Evolutionary conservation across 1,284 basidiomycete genomes (phyloP), one percentile per base, ranked within the genome.

Genomic region (Papiliotrema nemorosa): DNA sequence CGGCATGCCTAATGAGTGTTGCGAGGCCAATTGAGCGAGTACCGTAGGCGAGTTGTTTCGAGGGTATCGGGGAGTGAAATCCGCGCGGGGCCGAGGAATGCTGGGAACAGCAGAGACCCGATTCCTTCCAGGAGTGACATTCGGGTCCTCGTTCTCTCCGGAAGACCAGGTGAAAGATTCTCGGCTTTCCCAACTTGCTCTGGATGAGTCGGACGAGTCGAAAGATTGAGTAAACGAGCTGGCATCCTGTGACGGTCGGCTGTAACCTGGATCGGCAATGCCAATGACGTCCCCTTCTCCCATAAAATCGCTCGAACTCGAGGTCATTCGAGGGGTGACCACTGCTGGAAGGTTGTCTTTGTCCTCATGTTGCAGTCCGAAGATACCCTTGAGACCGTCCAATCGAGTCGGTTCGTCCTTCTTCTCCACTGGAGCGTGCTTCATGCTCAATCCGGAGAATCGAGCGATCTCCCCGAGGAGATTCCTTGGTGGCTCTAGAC

Each of bases 151-250:
- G 31, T 66, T 61, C 47, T 75, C 72, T 31, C 59, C 68, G 3
- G 65, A 68, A 10, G 69, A 72, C 74, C 74, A 75, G 40, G 67
- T 66, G 63, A 75, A 73, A 3, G 67, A 69, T 20, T 58, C 58
- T 25, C 58, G 57, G 21, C 62, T 66, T 48, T 74, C 70, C 72
- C 73, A 75, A 49, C 71, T 73, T 10, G 71, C 69, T 29, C 69
- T 54, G 5, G 62, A 62, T 16, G 52, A 55, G 18, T 62, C 63
- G 29, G 29, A 31, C 14, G 62, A 66, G 9, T 57, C 57, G 35
- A 70, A 66, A 2, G 61, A 60, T 37, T 67, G 60, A 4, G 67
- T 70, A 54, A 71, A 70, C n/a, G 66, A 66, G 50, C 65, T 68
- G 1, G 60, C 63, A 36, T 58, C 63, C 22, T 62, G 62, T 6